Evolutionary conservation across 306 rosid genomes (phyloP).

Genomic region (Quercus suber): DNA sequence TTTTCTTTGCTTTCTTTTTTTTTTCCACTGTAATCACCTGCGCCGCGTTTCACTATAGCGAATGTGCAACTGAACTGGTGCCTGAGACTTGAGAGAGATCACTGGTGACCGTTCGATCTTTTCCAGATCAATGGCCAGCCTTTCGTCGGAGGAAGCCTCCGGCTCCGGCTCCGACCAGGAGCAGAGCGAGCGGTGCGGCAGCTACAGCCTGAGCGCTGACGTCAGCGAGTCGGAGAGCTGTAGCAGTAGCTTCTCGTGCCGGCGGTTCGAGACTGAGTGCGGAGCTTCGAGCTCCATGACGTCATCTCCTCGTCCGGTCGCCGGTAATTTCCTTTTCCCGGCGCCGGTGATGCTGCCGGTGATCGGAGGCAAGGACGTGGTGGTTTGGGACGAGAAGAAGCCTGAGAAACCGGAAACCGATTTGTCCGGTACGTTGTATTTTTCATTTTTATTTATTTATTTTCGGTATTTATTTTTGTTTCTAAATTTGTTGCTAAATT

Average conservation of each 20-base stretch:
- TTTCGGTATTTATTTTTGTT: neutral
- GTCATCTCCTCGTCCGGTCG: conserved; percentile 54
- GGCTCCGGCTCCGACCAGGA: conserved; percentile 49
- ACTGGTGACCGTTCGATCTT: neutral
- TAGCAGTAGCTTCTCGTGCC: conserved; percentile 72
- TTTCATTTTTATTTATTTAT: neutral
- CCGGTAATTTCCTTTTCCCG: conserved; percentile 42
- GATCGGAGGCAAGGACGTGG: conserved; percentile 69
- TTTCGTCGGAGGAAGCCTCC: conserved; percentile 60
- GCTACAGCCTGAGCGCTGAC: conserved; percentile 88
- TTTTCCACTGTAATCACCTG: neutral
- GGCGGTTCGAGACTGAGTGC: conserved; percentile 69
- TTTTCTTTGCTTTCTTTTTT: neutral
- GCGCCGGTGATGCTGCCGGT: conserved; percentile 64
- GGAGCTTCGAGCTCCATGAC: conserved; percentile 77
- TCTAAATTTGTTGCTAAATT: neutral
- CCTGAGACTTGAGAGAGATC: conserved; percentile 14
- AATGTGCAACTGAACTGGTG: conserved; percentile 36
- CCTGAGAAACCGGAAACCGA: conserved; percentile 44
- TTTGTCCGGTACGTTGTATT: conserved; percentile 53
- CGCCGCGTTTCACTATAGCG: neutral
- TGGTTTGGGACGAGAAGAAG: conserved; percentile 71
- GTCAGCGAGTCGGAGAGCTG: conserved; percentile 92
- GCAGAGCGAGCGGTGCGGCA: conserved; percentile 79
- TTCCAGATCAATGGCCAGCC: conserved; percentile 51